Base-by-base conservation (phyloP, 2,329 filamentous ascomycete species). In the Ciborinia camelliae region DNA sequence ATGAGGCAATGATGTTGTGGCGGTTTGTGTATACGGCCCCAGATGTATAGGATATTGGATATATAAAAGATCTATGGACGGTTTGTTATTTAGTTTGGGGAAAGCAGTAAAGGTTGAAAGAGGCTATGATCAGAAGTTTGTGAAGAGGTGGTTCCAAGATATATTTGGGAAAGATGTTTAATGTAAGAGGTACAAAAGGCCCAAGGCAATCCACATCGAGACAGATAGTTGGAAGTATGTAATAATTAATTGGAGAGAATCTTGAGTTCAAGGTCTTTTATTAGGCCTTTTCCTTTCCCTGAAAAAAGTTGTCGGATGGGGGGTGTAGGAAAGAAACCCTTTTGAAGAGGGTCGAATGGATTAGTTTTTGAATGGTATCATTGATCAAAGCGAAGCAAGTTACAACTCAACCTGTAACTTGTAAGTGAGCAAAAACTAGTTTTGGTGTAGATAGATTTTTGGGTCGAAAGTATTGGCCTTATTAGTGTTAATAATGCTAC, bases 231-330 rank as follows among this genome's bases (percentile, higher is more conserved):
- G 60, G 47, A 51, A 43, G 39, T 18, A n/a, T n/a, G n/a, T n/a
- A n/a, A n/a, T 54, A 37, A 57, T 28, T 35, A 54, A 51, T 28
- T 50, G 55, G 14, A 62, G 14, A 62, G 48, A 43, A 61, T 43
- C 28, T 65, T 51, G 48, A 51, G 48, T 32, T 65, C 62, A 53
- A 67, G 63, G 62, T 28, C 43, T 47, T n/a, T 39, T 10, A n/a
- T 47, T 26, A 58, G 57, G 39, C 45, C 63, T 61, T 35, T 39
- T 30, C 32, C 8, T 43, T 4, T 43, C n/a, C 35, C 20, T 28
- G 43, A 64, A 66, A 71, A 53, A 45, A 67, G 65, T 68, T 66
- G 70, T 64, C 65, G 65, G 70, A 55, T 63, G 52, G 65, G 70
- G 61, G 32, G 37, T 12, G 6, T 7, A 15, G 14, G 35, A 30